Base-by-base conservation (phyloP, 1,139 yeast genomes). In the Candida pseudocylindracea region DNA sequence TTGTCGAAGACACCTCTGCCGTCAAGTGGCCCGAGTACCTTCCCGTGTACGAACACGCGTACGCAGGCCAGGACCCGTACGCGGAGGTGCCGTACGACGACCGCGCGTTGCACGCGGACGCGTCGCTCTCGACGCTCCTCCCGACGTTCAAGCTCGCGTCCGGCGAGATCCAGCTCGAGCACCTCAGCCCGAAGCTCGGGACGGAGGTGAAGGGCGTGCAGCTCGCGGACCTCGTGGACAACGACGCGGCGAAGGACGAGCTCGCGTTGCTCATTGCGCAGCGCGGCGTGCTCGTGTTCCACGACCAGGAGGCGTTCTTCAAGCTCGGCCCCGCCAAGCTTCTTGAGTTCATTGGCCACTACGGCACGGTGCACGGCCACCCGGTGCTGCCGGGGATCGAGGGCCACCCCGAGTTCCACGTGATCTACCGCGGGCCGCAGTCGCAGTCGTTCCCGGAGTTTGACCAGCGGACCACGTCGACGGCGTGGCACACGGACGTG, bases 321-420 rank as follows among this genome's bases (percentile, higher is more conserved):
- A 48, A 52, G 38, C 20, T 15, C 20, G 54, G 54, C 6, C 51
- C 54, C 2, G 43, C 41, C 3, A 48, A 49, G 34, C 51, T 51
- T 7, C 45, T 41, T 30, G 42, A 49, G 29, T 53, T 50, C 38
- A 55, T 54, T 8, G 39, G 41, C 33, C 44, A 53, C 37, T 53
- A 50, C 36, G 57, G 57, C 11, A 51, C 50, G 2, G 45, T 53
- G 36, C 56, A 53, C 39, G 42, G 51, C 34, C 57, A 53, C 36
- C 57, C 55, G 6, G 51, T 50, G 25, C 33, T 46, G 8, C 46
- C 45, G 31, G 39, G 51, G 6, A 49, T 53, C 10, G 48, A 46
- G 33, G 39, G 42, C 28, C 39, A 43, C 33, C 55, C 55, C 2
- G 56, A 51, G 33, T 41, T 52, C 29, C 44, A 51, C 29, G 50